Evolutionary conservation across 306 rosid genomes (phyloP), one percentile per base, ranked within the genome.

Genomic region (Aeschynomene evenia): DNA sequence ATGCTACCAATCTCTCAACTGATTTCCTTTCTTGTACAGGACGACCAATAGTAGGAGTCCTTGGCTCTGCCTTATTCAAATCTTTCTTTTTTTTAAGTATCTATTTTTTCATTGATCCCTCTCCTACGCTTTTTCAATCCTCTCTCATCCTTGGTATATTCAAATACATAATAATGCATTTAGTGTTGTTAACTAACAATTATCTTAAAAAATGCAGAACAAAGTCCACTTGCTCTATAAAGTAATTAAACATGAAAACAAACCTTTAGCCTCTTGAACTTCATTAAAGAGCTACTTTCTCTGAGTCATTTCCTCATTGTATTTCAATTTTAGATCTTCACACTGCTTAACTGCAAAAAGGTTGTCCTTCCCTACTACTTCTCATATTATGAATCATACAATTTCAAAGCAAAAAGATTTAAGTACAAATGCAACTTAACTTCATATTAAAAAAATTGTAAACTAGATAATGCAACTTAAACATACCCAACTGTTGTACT

Each of bases 1-100:
- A 73, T 61, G 97, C 87, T 68, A 95, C 99, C 83, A 95, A 81
- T 85, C 99, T 89, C 81, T 95, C 99, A 79, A 95, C 99, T 31
- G 88, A 78, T 80, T 95, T 95, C 70, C 99, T 89, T 77, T 91
- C 99, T 19, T 97, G 95, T 28, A 91, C 86, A 24, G 99, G 99
- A 63, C 99, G 99, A 78, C 89, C 91, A 39, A 43, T 68, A 28
- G 77, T 26, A 33, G 97, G 99, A 80, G 99, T 91, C 86, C 78
- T 79, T 37, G 81, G 88, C 82, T 89, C 99, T 36, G 54, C 80
- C 71, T 81, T 71, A 72, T 79, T 77, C 66, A 68, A 40, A 70
- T 76, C 82, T 64, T 73, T 84, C n/a, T 34, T 36, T 89, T 83
- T 81, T 87, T 69, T 39, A 71, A 57, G 69, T 88, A 24, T 68